phyloP scores from a whole-genome alignment of 73 alveolate genomes.

The Halteria grandinella region DNA sequence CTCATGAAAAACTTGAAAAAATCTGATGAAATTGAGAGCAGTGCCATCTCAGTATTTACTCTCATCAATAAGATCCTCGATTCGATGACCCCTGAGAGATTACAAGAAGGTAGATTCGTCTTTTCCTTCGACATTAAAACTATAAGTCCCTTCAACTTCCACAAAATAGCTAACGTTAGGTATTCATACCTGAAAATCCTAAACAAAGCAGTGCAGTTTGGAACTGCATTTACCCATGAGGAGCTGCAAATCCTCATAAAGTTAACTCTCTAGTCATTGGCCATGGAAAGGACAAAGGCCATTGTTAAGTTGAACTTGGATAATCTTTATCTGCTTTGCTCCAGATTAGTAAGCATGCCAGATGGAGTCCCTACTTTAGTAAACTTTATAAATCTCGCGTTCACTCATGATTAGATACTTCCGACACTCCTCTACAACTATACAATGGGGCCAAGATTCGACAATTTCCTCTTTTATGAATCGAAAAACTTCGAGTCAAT shows the following conservation, averaged over 20 bases:
- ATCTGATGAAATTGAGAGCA: slow-evolving; percentile 66
- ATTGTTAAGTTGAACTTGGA: neutral
- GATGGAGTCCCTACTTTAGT: too few relatives aligned
- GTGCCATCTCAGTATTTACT: slow-evolving; percentile 50
- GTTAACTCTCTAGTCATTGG: slow-evolving; percentile 21
- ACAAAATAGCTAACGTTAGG: slow-evolving; percentile 42
- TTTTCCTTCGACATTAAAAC: neutral
- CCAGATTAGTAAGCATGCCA: too few relatives aligned
- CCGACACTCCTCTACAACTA: too few relatives aligned
- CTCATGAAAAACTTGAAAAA: slow-evolving; percentile 12
- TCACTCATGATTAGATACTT: too few relatives aligned
- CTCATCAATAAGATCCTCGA: slow-evolving; percentile 8
- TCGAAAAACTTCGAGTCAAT: slow-evolving; percentile 45
- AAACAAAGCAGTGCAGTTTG: neutral
- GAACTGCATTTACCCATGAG: neutral
- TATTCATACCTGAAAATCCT: slow-evolving; percentile 14
- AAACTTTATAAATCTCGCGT: too few relatives aligned
- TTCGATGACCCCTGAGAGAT: too few relatives aligned
- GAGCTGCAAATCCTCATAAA: neutral
- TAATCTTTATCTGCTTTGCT: too few relatives aligned
- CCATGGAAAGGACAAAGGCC: slow-evolving; percentile 26
- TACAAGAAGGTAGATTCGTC: neutral
- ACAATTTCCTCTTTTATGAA: slow-evolving; percentile 26
- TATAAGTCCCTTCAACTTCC: slow-evolving; percentile 52
- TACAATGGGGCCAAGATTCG: too few relatives aligned